These are phyloP conservation scores for Lentinus tigrinus DNA, from an alignment of 768 basidiomycete species.

Conservation along the genomic window DNA sequence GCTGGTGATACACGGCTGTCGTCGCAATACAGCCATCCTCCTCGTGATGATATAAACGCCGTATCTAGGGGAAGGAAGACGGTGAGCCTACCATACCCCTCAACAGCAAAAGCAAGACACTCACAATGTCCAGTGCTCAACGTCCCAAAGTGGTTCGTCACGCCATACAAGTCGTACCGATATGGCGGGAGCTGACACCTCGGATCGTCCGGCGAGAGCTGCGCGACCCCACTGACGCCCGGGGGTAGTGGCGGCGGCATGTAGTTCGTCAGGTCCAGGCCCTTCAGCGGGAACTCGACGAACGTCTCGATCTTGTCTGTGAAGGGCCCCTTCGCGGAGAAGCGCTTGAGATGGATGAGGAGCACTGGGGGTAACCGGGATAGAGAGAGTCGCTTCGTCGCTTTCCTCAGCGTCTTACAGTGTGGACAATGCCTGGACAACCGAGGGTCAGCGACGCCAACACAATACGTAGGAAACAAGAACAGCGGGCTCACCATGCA, in stretches of 20 bases:
- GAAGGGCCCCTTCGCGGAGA: slow-evolving; percentile 87
- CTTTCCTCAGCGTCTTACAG: slow-evolving; percentile 86
- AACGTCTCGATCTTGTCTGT: slow-evolving; percentile 96
- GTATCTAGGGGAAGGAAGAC: slow-evolving; percentile 60
- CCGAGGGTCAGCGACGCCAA: not conserved
- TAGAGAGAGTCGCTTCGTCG: slow-evolving; percentile 83
- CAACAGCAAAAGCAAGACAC: slow-evolving; percentile 30
- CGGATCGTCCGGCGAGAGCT: slow-evolving; percentile 62
- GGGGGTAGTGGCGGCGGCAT: slow-evolving; percentile 81
- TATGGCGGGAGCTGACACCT: slow-evolving; percentile 85
- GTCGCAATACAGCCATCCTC: slow-evolving; percentile 92
- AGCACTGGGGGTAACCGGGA: slow-evolving; percentile 93
- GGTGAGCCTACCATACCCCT: not conserved
- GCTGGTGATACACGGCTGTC: slow-evolving; percentile 82
- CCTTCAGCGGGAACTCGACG: slow-evolving; percentile 80
- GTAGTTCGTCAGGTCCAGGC: slow-evolving; percentile 69
- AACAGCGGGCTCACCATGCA: slow-evolving; percentile 86
- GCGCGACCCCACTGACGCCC: slow-evolving; percentile 48
- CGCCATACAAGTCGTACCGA: slow-evolving; percentile 90
- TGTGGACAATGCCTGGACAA: slow-evolving; percentile 85
- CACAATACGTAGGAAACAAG: not conserved
- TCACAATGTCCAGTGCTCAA: slow-evolving; percentile 94
- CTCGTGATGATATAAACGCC: slow-evolving; percentile 82
- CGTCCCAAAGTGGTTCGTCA: slow-evolving; percentile 95
- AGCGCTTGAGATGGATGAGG: slow-evolving; percentile 89